These are phyloP conservation scores for Candida parachauliodes DNA, from an alignment of 805 yeast genomes.

Conservation along the genomic window DNA sequence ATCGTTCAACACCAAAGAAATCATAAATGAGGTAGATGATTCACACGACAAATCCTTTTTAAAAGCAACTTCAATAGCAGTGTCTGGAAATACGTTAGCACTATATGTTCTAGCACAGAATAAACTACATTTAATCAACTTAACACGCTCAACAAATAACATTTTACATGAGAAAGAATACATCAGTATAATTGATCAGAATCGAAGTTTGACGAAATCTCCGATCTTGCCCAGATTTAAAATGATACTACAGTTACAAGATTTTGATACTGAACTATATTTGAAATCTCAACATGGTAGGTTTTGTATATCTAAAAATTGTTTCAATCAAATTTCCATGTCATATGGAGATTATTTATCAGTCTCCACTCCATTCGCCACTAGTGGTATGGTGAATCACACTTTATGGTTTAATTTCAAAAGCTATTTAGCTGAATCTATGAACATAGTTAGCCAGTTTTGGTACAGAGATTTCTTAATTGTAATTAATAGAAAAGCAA, in stretches of 20 bases:
- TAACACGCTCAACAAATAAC: constrained; percentile 13
- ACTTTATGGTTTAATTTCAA: constrained; percentile 38
- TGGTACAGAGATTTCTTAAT: constrained; percentile 35
- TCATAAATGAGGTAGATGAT: constrained; percentile 20
- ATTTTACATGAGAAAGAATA: constrained; percentile 24
- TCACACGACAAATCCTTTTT: constrained; percentile 19
- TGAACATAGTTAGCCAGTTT: constrained; percentile 33
- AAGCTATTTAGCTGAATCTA: constrained; percentile 27
- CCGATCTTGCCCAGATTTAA: constrained; percentile 32
- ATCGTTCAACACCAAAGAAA: constrained; percentile 23
- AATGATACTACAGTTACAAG: constrained; percentile 19
- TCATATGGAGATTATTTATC: constrained; percentile 26
- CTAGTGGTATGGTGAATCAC: constrained; percentile 24
- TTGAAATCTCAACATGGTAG: constrained; percentile 18
- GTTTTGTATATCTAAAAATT: constrained; percentile 21
- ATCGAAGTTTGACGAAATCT: constrained; percentile 18
- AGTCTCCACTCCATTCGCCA: constrained; percentile 27
- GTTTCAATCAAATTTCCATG: constrained; percentile 23
- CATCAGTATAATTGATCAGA: constrained; percentile 19
- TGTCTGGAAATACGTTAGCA: constrained; percentile 23
- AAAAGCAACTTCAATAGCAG: constrained; percentile 18
- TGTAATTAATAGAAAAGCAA: constrained; percentile 25
- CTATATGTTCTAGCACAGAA: constrained; percentile 14
- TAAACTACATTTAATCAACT: constrained; percentile 20
- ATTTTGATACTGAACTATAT: constrained; percentile 17